Evolutionary conservation across 2,329 filamentous ascomycete species (phyloP).

Genomic region (Clarireedia hainanense): DNA sequence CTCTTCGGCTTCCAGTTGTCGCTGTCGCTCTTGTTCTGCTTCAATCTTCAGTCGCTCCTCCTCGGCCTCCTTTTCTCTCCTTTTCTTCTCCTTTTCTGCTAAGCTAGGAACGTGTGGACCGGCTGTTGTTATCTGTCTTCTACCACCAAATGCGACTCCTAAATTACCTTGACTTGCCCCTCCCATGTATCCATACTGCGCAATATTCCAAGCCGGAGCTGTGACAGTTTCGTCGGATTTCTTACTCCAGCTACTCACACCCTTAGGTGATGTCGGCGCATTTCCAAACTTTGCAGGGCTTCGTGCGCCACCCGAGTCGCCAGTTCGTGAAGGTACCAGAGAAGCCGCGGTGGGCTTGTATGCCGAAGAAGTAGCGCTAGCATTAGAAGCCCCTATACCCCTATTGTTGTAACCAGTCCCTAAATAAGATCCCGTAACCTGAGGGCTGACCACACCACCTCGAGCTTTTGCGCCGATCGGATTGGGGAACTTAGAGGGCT

Average conservation of each 20-base stretch:
- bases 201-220: constrained; percentile 93
- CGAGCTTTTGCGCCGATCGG: constrained; percentile 65
- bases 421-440: constrained; percentile 47
- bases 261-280: constrained; percentile 42
- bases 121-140: constrained; percentile 84
- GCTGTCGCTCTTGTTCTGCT: constrained; percentile 44
- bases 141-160: constrained; percentile 83
- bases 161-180: constrained; percentile 94
- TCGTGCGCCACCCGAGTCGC: constrained; percentile 42
- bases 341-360: constrained; percentile 33
- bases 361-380: constrained; percentile 50
- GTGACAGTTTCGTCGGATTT: constrained; percentile 73
- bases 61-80: constrained; percentile 49
- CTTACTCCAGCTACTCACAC: constrained; percentile 84
- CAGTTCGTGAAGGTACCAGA: constrained; percentile 27
- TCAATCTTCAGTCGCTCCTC: constrained; percentile 50
- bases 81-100: constrained; percentile 72
- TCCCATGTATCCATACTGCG: constrained; percentile 97
- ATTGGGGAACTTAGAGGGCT: constrained; percentile 65
- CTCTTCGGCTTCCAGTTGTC: constrained; percentile 46
- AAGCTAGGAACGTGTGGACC: constrained; percentile 71
- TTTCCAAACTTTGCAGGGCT: constrained; percentile 51
- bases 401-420: constrained; percentile 34
- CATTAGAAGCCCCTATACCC: constrained; percentile 44
- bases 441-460: constrained; percentile 54